phyloP scores from a whole-genome alignment of 116 monocot species.

The Papilionanthe hybrid region DNA sequence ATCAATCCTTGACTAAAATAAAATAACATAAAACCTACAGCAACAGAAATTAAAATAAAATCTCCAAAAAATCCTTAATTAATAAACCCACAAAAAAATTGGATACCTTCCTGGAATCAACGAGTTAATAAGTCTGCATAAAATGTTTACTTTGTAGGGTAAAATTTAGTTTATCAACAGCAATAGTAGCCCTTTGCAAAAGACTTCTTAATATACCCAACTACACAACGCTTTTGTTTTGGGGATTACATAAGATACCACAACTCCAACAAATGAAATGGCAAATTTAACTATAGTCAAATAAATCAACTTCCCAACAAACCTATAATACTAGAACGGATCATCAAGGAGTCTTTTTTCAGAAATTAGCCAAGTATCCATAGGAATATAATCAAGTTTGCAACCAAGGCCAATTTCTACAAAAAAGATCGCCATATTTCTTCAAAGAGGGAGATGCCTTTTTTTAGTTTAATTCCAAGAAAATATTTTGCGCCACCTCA shows the following conservation, averaged over 20 bases:
- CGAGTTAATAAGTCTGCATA: too few species aligned
- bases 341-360: neutral
- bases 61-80: too few species aligned
- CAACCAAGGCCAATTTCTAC: neutral
- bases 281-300: neutral
- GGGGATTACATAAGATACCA: neutral
- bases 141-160: too few species aligned
- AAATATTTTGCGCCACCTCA: neutral
- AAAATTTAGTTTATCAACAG: too few species aligned
- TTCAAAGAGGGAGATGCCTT: neutral
- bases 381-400: neutral
- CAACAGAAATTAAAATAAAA: too few species aligned
- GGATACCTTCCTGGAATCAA: too few species aligned
- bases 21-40: too few species aligned
- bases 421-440: neutral
- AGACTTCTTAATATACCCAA: neutral
- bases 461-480: neutral
- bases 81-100: too few species aligned
- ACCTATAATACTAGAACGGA: neutral
- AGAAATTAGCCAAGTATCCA: neutral
- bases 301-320: neutral
- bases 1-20: too few species aligned
- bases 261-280: neutral
- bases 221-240: neutral
- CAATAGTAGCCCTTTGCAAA: neutral